Conservation (phyloP, 2,329 filamentous ascomycete genomes). For the Cryphonectria japonica region DNA sequence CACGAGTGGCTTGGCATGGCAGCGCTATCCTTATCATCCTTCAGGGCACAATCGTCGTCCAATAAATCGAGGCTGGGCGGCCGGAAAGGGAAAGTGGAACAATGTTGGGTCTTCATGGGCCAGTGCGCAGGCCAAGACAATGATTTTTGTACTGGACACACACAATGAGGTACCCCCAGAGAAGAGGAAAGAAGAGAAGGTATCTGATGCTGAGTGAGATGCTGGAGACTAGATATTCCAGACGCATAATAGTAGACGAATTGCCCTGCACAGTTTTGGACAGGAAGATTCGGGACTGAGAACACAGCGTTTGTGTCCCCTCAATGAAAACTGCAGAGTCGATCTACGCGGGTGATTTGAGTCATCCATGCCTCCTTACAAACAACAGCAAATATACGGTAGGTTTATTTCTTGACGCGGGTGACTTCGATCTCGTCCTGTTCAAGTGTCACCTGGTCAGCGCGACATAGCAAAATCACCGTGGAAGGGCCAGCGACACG, state of each 20-base stretch:
- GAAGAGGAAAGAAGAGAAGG: not conserved
- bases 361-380: not conserved
- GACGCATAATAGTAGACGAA: not conserved
- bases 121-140: not conserved
- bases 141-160: not conserved
- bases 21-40: not conserved
- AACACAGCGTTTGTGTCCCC: not conserved
- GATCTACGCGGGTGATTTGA: not conserved
- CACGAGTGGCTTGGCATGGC: not conserved
- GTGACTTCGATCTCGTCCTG: constrained; percentile 18
- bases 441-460: not conserved
- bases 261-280: not conserved
- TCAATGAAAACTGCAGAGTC: not conserved
- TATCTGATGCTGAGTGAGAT: not conserved
- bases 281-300: not conserved
- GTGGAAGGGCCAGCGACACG: not conserved
- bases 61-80: not conserved
- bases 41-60: not conserved
- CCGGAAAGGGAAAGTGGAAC: constrained; percentile 14
- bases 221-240: not conserved
- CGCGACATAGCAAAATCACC: not conserved
- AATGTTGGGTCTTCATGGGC: not conserved
- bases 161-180: not conserved
- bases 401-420: constrained; percentile 8
- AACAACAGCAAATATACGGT: not conserved